phyloP scores from a whole-genome alignment of 768 basidiomycete genomes.

The Coprinopsis cinerea region DNA sequence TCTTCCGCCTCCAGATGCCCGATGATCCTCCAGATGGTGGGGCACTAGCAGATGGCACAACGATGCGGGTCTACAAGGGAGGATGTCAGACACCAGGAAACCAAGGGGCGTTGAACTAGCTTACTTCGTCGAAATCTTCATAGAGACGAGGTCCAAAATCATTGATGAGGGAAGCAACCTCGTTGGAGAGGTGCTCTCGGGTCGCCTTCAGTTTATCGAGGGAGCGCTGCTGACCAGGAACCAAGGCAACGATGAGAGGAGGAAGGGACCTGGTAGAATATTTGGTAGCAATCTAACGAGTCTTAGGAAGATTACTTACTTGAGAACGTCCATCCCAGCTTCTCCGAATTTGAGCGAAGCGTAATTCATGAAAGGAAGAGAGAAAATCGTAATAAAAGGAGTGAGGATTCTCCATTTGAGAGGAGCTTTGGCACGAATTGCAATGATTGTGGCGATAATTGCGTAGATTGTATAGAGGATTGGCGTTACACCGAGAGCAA shows the following conservation, averaged over 20 bases:
- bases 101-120: conserved; percentile 15
- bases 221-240: conserved; percentile 83
- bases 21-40: conserved; percentile 73
- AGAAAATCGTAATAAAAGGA: conserved; percentile 67
- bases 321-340: conserved; percentile 94
- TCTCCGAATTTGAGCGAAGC: conserved; percentile 97
- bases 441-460: conserved; percentile 66
- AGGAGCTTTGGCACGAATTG: conserved; percentile 60
- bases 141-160: conserved; percentile 86
- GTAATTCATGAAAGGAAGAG: conserved; percentile 84
- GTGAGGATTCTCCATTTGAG: conserved; percentile 63
- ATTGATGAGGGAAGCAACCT: conserved; percentile 78
- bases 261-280: conserved; percentile 64
- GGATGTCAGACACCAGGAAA: conserved; percentile 7
- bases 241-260: conserved; percentile 79
- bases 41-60: conserved; percentile 77
- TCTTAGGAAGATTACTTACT: conserved; percentile 48
- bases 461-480: conserved; percentile 83
- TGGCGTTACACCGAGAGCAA: conserved; percentile 87
- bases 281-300: conserved; percentile 6
- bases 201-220: conserved; percentile 70
- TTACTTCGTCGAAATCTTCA: conserved; percentile 79
- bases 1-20: conserved; percentile 77
- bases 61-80: conserved; percentile 58
- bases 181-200: conserved; percentile 72